Conservation (phyloP, 768 basidiomycete species). For the Trametes cinnabarina region DNA sequence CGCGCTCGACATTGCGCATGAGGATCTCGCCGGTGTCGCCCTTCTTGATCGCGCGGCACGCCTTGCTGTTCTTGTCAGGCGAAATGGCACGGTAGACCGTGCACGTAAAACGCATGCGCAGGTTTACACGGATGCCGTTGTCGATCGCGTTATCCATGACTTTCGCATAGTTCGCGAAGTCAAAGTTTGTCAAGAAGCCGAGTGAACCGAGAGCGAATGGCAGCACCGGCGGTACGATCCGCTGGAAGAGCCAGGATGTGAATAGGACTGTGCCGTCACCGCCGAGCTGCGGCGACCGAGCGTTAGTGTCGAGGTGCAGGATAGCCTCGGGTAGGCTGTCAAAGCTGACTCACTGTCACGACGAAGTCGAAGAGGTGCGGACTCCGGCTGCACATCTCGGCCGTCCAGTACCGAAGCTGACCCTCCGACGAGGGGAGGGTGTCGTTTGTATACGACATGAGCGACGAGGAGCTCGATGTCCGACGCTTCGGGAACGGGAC, state of each 20-base stretch:
- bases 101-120: slow-evolving; percentile 99
- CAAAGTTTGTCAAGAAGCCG: slow-evolving; percentile 96
- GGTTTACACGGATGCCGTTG: slow-evolving; percentile 91
- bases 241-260: slow-evolving; percentile 98
- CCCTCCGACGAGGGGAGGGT: slow-evolving; percentile 59
- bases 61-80: slow-evolving; percentile 60
- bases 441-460: slow-evolving; percentile 47
- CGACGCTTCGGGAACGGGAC: slow-evolving; percentile 72
- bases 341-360: slow-evolving; percentile 68
- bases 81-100: slow-evolving; percentile 93
- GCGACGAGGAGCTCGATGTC: slow-evolving; percentile 68
- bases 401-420: slow-evolving; percentile 96
- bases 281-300: slow-evolving; percentile 62
- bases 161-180: slow-evolving; percentile 81
- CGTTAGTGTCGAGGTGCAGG: neutral
- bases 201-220: slow-evolving; percentile 96
- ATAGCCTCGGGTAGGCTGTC: neutral
- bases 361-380: slow-evolving; percentile 98
- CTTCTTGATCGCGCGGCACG: slow-evolving; percentile 83
- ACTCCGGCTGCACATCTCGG: slow-evolving; percentile 87
- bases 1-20: slow-evolving; percentile 88
- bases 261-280: slow-evolving; percentile 98
- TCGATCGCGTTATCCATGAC: slow-evolving; percentile 89
- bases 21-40: slow-evolving; percentile 94
- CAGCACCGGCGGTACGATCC: slow-evolving; percentile 96